phyloP scores from a whole-genome alignment of 164 flowering plant species.

The Sextonia rubra region DNA sequence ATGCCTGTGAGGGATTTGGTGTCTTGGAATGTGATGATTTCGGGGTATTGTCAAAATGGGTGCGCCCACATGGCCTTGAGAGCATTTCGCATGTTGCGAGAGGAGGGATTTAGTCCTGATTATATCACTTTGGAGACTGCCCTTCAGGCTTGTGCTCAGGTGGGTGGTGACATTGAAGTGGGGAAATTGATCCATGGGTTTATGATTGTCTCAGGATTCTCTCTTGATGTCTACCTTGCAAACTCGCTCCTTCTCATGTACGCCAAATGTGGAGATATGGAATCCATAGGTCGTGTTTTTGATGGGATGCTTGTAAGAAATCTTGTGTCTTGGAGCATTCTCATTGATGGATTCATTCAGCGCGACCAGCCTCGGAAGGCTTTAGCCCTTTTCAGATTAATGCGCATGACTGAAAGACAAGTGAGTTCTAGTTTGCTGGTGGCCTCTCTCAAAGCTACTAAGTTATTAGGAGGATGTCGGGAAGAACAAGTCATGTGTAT shows the following conservation, averaged over 20 bases:
- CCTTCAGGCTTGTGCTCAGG: constrained; percentile 12
- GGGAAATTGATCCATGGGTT: constrained; percentile 10
- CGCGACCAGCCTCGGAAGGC: constrained; percentile 3
- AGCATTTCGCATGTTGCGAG: constrained; percentile 1
- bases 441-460: constrained; percentile 4
- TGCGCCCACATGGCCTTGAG: constrained; percentile 4
- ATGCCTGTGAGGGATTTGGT: constrained; percentile 14
- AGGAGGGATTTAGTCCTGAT: constrained; percentile 12
- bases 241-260: constrained; percentile 14
- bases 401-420: neutral
- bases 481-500: constrained; percentile 10
- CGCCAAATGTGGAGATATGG: constrained; percentile 8
- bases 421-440: constrained; percentile 9
- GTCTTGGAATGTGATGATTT: constrained; percentile 13
- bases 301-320: constrained; percentile 7
- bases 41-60: constrained; percentile 11
- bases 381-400: neutral
- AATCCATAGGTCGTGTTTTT: neutral
- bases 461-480: constrained; percentile 2
- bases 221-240: constrained; percentile 3
- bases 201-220: constrained; percentile 3
- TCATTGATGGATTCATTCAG: constrained; percentile 8
- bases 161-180: constrained; percentile 6
- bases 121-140: constrained; percentile 10
- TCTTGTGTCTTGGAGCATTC: constrained; percentile 11